Percentiles rank a stretch among this genome's conserved stretches.
Conservation (phyloP, 2,329 filamentous ascomycete genomes). For the Fusarium denticulatum region DNA sequence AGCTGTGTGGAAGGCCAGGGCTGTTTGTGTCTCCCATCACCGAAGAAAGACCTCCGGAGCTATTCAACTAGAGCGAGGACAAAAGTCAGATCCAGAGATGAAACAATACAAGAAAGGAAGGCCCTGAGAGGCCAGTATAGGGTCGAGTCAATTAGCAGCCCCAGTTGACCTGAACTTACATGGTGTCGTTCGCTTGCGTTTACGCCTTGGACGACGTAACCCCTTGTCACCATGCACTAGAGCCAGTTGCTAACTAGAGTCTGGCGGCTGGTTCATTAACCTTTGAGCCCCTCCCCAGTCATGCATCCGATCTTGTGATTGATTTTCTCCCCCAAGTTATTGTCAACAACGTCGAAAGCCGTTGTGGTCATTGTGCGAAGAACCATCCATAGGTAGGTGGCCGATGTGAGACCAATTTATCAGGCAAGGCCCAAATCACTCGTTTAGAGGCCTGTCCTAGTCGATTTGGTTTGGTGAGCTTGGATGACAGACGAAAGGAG, state of each 20-base stretch:
- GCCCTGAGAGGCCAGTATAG: constrained; percentile 4
- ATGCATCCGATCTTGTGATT: neutral
- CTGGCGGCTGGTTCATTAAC: constrained; percentile 27
- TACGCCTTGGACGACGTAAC: constrained; percentile 9
- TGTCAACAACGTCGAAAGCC: constrained; percentile 1
- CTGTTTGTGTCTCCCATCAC: constrained; percentile 9
- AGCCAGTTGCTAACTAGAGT: neutral
- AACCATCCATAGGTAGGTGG: neutral
- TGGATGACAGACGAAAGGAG: constrained; percentile 13
- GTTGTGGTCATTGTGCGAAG: neutral
- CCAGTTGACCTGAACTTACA: constrained; percentile 11
- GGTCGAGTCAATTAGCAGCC: constrained; percentile 2
- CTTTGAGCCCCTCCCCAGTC: constrained; percentile 14
- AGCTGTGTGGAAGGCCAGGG: neutral
- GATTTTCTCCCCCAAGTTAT: neutral
- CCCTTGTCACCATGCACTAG: constrained; percentile 29
- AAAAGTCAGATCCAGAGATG: constrained; percentile 18
- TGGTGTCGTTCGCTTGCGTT: constrained; percentile 8
- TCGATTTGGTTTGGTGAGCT: neutral
- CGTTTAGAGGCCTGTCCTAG: constrained; percentile 23
- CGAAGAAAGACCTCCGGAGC: constrained; percentile 13
- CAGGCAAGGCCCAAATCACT: constrained; percentile 28
- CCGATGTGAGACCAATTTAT: constrained; percentile 4
- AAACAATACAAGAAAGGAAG: constrained; percentile 17
- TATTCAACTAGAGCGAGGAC: neutral